Evolutionary conservation across 768 basidiomycete genomes (phyloP).

Genomic region (Mycena olivaceomarginata): DNA sequence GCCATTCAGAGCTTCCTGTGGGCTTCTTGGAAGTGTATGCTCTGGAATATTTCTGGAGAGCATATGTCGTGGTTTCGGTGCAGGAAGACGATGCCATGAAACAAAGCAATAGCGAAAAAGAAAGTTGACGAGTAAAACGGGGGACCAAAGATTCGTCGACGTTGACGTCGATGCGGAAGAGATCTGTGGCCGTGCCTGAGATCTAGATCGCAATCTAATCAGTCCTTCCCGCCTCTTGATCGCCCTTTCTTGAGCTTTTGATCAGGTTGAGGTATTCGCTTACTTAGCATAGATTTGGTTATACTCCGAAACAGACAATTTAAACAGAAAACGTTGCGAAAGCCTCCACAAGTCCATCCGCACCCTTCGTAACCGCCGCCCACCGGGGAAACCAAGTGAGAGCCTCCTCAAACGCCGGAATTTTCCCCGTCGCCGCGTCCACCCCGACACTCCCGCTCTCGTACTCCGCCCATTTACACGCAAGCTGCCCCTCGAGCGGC

Average conservation of each 20-base stretch:
- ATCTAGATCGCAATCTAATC: no score
- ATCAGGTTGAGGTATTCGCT: no score
- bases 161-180: no score
- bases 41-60: conserved; percentile 43
- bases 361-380: conserved; percentile 76
- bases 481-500: conserved; percentile 64
- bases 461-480: conserved; percentile 83
- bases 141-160: no score
- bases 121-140: background rate
- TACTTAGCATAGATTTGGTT: no score
- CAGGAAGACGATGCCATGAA: conserved; percentile 32
- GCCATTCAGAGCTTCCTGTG: conserved; percentile 72
- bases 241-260: no score
- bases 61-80: conserved; percentile 42
- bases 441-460: conserved; percentile 73
- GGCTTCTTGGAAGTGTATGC: conserved; percentile 32
- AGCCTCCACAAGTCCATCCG: conserved; percentile 77
- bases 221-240: no score
- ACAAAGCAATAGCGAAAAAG: no score
- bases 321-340: conserved; percentile 27
- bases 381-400: conserved; percentile 79
- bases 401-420: conserved; percentile 84
- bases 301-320: background rate
- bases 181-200: no score
- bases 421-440: conserved; percentile 62